These are phyloP conservation scores for Senna siamea DNA, from an alignment of 306 rosid species.

Conservation along the genomic window DNA sequence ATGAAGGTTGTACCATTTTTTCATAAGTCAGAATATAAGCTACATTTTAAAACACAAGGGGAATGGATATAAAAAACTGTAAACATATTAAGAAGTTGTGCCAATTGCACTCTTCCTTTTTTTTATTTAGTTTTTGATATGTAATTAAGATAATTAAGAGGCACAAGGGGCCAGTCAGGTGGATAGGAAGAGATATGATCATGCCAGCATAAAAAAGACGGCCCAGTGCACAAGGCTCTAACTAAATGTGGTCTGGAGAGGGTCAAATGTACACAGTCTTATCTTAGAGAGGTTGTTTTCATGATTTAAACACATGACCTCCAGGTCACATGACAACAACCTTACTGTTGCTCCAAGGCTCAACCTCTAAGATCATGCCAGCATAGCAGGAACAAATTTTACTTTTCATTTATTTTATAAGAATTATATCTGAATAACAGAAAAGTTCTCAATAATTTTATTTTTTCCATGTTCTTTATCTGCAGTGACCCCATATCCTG, in stretches of 20 bases:
- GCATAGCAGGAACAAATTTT: conserved; percentile 10
- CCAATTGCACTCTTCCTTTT: conserved; percentile 3
- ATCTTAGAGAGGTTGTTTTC: too few species aligned
- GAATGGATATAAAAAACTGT: not conserved
- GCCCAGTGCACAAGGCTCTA: too few species aligned
- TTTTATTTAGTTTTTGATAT: not conserved
- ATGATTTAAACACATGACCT: too few species aligned
- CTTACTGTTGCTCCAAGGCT: too few species aligned
- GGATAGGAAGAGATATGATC: conserved; percentile 12
- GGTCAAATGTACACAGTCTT: too few species aligned
- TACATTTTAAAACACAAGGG: too few species aligned
- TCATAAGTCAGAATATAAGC: too few species aligned
- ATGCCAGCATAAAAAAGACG: not conserved
- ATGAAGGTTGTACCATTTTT: too few species aligned
- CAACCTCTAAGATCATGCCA: conserved; percentile 16
- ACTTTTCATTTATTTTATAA: not conserved
- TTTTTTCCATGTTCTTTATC: not conserved
- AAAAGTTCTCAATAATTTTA: conserved; percentile 5
- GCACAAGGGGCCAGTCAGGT: conserved; percentile 3
- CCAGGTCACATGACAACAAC: too few species aligned
- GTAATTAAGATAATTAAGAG: not conserved
- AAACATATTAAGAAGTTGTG: conserved; percentile 13
- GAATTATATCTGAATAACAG: conserved; percentile 12
- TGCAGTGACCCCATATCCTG: conserved; percentile 1
- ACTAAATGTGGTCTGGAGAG: too few species aligned